Evolutionary conservation across 768 basidiomycete genomes (phyloP).

Genomic region (Candolleomyces eurysporus): DNA sequence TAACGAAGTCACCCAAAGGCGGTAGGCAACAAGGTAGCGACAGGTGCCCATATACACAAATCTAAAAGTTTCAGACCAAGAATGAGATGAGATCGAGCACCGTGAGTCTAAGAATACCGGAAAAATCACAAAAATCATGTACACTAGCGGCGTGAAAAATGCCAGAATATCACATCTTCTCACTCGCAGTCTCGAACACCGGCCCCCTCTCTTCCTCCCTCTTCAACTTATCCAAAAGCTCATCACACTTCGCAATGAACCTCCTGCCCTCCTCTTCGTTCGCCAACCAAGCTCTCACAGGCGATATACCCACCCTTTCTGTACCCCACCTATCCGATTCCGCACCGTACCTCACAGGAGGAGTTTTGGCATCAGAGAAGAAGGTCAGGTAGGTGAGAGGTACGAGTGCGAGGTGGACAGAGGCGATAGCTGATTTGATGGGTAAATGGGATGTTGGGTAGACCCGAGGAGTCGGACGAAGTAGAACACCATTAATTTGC

Average conservation of each 20-base stretch:
- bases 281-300: conserved; percentile 51
- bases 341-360: conserved; percentile 48
- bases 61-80: too few species aligned
- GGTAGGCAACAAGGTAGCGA: too few species aligned
- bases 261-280: conserved; percentile 43
- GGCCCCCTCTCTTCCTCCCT: conserved; percentile 18
- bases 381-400: conserved; percentile 50
- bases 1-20: too few species aligned
- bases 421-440: conserved; percentile 65
- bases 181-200: conserved; percentile 16
- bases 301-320: conserved; percentile 46
- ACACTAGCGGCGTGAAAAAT: too few species aligned
- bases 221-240: conserved; percentile 40
- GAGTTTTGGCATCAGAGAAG: conserved; percentile 25
- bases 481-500: conserved; percentile 60
- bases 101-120: too few species aligned
- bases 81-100: too few species aligned
- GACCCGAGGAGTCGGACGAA: conserved; percentile 71
- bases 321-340: conserved; percentile 56
- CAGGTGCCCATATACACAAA: too few species aligned
- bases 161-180: conserved; percentile 9
- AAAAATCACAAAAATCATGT: too few species aligned
- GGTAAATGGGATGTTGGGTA: conserved; percentile 59
- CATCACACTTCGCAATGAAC: conserved; percentile 57
- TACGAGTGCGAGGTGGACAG: conserved; percentile 65